Evolutionary conservation across 768 basidiomycete genomes (phyloP).

Genomic region (Suillus ampliporus): DNA sequence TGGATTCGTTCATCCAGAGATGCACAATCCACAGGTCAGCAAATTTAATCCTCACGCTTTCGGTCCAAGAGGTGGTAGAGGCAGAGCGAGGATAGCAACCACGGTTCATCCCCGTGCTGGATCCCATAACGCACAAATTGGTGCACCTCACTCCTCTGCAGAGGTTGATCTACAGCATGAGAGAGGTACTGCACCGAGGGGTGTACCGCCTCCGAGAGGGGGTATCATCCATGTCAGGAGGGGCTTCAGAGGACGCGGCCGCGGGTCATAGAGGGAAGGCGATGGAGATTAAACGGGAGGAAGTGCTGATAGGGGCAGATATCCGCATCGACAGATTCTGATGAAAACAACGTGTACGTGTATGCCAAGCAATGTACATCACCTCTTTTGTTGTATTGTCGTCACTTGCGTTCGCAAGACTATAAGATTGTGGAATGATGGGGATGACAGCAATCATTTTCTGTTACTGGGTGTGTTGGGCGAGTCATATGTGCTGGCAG

Average conservation of each 20-base stretch:
- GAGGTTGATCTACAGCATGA: slow-evolving; percentile 5
- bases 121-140: slow-evolving; percentile 18
- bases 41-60: slow-evolving; percentile 26
- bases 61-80: slow-evolving; percentile 36
- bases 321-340: neutral
- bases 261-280: slow-evolving; percentile 18
- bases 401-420: neutral
- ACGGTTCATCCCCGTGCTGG: slow-evolving; percentile 22
- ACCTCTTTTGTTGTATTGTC: slow-evolving; percentile 1
- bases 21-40: slow-evolving; percentile 37
- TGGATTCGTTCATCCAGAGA: slow-evolving; percentile 49
- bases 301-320: neutral
- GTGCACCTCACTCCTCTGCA: neutral
- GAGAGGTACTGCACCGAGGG: slow-evolving; percentile 18
- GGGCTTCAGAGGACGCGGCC: slow-evolving; percentile 14
- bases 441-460: neutral
- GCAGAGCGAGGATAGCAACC: slow-evolving; percentile 33
- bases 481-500: neutral
- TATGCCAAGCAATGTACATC: slow-evolving; percentile 8
- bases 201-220: slow-evolving; percentile 20
- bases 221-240: slow-evolving; percentile 14
- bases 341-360: slow-evolving; percentile 7
- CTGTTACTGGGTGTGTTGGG: neutral
- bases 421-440: neutral
- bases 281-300: neutral